Evolutionary conservation across 2,329 filamentous ascomycete species (phyloP), one percentile per base, ranked within the genome.

Genomic region (Clarireedia monteithiana): DNA sequence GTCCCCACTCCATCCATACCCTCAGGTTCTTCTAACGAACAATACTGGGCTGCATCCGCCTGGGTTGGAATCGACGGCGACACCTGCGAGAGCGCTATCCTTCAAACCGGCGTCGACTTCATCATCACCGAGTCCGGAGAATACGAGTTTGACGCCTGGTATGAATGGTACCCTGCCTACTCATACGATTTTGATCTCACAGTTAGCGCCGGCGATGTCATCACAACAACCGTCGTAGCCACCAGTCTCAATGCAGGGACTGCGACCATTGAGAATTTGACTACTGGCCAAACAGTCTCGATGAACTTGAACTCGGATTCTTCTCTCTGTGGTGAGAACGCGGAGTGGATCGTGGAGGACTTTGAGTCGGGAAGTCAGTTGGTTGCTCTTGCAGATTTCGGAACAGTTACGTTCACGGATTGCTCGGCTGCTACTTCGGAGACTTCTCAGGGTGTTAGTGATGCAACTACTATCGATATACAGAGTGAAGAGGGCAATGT

Each of bases 101-200:
- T 51, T 5, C 48, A 42, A 40, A 44, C 48, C 5, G 36, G 48
- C 23, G 12, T 51, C 23, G 36, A 50, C 83, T 78, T 81, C 63
- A 75, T 73, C 48, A 68, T 77, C 49, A 24, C 45, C 6, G 59
- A 72, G 20, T 67, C 68, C 26, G 57, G 58, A 38, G 38, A 44
- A 44, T 34, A 74, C 1, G 69, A 64, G 6, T 83, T 74, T 62
- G 74, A 78, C 49, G 77, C 79, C 10, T 83, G 80, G 79, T 82
- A 79, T 61, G 80, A 83, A 66, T 83, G 79, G 80, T 81, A 75
- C 62, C 79, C 80, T 0, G 75, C 80, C 63, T 76, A 75, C 60
- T 75, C 78, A 17, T 74, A 77, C 62, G 73, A 77, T 63, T 82
- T 81, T 65, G 45, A 48, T 12, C 26, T 30, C 9, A 27, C 20